These are phyloP conservation scores for Malus fusca DNA, from an alignment of 306 rosid genomes.

Conservation along the genomic window DNA sequence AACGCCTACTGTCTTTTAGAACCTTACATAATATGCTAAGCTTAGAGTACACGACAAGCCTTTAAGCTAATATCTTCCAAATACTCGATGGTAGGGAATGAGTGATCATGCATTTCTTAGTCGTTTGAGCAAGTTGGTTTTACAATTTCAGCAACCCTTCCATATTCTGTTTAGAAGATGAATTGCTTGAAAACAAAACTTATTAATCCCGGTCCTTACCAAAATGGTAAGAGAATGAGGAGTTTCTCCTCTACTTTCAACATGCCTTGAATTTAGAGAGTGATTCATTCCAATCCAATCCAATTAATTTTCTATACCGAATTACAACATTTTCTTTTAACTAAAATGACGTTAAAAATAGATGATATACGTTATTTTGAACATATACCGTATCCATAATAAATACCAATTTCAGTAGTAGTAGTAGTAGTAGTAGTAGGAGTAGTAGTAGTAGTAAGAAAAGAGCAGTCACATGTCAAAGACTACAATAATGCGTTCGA, in stretches of 20 bases:
- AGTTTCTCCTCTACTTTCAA: background rate
- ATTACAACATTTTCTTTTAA: background rate
- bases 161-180: background rate
- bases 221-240: background rate
- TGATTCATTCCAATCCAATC: background rate
- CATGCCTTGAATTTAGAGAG: background rate
- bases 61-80: no score
- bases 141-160: background rate
- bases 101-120: no score
- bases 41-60: no score
- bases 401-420: background rate
- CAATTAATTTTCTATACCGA: no score
- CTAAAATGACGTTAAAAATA: background rate
- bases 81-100: no score
- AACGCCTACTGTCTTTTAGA: no score
- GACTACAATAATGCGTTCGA: background rate
- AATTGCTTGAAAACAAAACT: no score
- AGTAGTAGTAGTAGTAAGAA: background rate
- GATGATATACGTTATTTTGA: background rate
- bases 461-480: background rate
- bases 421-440: background rate
- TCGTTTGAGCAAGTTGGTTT: background rate
- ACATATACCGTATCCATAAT: background rate
- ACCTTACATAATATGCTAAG: no score
- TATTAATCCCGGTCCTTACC: background rate